These are phyloP conservation scores for Eucalyptus polyanthemos DNA, from an alignment of 345 rosid genomes.

Conservation along the genomic window DNA sequence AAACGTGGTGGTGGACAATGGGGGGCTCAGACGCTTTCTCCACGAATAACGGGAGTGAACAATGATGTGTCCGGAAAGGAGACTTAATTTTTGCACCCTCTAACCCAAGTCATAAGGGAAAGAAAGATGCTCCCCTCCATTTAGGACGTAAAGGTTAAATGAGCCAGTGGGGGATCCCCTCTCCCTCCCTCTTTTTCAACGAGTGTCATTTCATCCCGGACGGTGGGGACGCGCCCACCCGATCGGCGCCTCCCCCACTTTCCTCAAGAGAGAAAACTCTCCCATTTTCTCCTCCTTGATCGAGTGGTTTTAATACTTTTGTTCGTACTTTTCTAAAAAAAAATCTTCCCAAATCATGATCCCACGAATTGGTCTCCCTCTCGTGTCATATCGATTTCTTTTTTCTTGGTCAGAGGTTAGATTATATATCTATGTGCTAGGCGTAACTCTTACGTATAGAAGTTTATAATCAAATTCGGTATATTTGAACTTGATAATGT, in stretches of 20 bases:
- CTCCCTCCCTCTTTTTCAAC: neutral
- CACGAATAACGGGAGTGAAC: neutral
- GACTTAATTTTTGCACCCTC: neutral
- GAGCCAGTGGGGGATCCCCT: neutral
- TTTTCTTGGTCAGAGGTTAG: too few relatives aligned
- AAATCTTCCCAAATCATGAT: neutral
- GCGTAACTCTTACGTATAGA: too few relatives aligned
- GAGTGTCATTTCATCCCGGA: neutral
- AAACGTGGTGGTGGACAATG: neutral
- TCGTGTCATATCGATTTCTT: neutral
- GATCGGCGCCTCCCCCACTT: neutral
- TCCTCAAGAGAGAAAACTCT: neutral
- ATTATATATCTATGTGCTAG: too few relatives aligned
- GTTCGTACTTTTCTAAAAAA: neutral
- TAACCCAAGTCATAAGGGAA: neutral
- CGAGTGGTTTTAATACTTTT: neutral
- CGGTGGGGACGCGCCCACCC: neutral
- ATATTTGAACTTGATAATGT: rapidly evolving
- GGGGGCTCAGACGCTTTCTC: neutral
- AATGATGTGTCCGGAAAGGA: neutral
- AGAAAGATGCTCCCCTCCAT: neutral
- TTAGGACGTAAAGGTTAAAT: neutral
- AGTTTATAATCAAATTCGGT: neutral
- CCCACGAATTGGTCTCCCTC: neutral
- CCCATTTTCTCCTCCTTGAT: neutral